Evolutionary conservation across 495 filamentous ascomycete species (phyloP).

Genomic region (Pyrenopolyporus hunteri): DNA sequence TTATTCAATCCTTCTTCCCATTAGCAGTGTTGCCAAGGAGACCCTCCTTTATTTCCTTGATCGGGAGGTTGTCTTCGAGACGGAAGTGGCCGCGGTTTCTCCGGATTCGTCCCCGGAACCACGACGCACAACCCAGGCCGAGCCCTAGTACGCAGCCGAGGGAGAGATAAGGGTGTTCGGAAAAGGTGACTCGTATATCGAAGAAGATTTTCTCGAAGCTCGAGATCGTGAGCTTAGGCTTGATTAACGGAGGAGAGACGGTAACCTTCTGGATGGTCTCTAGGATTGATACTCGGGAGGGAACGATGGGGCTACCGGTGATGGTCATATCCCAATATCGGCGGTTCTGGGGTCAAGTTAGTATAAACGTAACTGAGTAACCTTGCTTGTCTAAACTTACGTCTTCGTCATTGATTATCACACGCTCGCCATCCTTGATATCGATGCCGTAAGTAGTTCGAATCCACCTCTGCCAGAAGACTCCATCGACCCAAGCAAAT

Average conservation of each 20-base stretch:
- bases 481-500: constrained; percentile 98
- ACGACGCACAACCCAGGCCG: constrained; percentile 54
- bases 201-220: constrained; percentile 79
- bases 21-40: constrained; percentile 62
- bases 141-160: constrained; percentile 65
- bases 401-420: constrained; percentile 97
- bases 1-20: constrained; percentile 78
- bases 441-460: constrained; percentile 91
- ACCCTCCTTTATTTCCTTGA: constrained; percentile 56
- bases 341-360: constrained; percentile 66
- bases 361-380: background rate
- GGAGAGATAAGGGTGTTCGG: constrained; percentile 74
- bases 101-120: constrained; percentile 63
- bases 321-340: constrained; percentile 94
- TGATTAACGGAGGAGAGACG: constrained; percentile 77
- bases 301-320: constrained; percentile 84
- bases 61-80: constrained; percentile 72
- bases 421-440: constrained; percentile 80
- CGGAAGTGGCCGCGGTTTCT: constrained; percentile 72
- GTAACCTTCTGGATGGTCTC: constrained; percentile 85
- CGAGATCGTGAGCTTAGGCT: constrained; percentile 83
- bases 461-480: constrained; percentile 98
- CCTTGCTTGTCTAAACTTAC: constrained; percentile 59
- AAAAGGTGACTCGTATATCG: constrained; percentile 68
- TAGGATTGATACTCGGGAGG: constrained; percentile 90